Evolutionary conservation across 1,284 basidiomycete species (phyloP).

Genomic region (Malassezia caprae): DNA sequence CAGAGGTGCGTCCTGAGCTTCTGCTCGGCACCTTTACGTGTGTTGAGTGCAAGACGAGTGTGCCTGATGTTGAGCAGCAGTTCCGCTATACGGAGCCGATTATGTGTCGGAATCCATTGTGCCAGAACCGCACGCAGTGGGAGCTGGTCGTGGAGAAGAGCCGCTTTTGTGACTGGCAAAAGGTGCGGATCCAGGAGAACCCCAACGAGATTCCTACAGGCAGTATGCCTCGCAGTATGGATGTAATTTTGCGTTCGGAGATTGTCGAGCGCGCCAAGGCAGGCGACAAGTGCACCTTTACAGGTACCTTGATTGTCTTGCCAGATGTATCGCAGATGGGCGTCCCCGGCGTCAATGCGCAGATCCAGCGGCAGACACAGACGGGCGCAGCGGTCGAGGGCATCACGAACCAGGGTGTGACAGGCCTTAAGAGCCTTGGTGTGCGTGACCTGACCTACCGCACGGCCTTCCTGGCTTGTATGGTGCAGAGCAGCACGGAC

Average conservation of each 20-base stretch:
- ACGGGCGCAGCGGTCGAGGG: slow-evolving; percentile 59
- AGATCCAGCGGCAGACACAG: slow-evolving; percentile 68
- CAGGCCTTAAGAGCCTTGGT: slow-evolving; percentile 84
- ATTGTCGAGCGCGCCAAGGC: slow-evolving; percentile 96
- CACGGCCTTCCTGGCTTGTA: slow-evolving; percentile 95
- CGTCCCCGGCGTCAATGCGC: slow-evolving; percentile 83
- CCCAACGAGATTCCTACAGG: slow-evolving; percentile 97
- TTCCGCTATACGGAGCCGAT: slow-evolving; percentile 99
- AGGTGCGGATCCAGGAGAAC: slow-evolving; percentile 97
- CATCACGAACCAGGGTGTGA: slow-evolving; percentile 65
- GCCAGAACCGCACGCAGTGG: slow-evolving; percentile 82
- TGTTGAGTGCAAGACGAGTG: slow-evolving; percentile 70
- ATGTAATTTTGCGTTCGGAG: slow-evolving; percentile 88
- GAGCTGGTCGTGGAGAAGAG: slow-evolving; percentile 90
- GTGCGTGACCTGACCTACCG: slow-evolving; percentile 94
- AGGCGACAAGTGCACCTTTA: slow-evolving; percentile 96
- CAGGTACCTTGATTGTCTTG: slow-evolving; percentile 94
- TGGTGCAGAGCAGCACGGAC: slow-evolving; percentile 82
- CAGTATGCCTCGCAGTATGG: slow-evolving; percentile 72
- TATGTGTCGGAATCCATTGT: slow-evolving; percentile 83
- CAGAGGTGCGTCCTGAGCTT: slow-evolving; percentile 90
- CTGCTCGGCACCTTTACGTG: slow-evolving; percentile 88
- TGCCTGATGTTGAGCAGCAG: slow-evolving; percentile 96
- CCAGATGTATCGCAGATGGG: slow-evolving; percentile 95
- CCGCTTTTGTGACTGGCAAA: slow-evolving; percentile 98